Conservation (phyloP, 2,329 filamentous ascomycete species). For the Nothopassalora personata region DNA sequence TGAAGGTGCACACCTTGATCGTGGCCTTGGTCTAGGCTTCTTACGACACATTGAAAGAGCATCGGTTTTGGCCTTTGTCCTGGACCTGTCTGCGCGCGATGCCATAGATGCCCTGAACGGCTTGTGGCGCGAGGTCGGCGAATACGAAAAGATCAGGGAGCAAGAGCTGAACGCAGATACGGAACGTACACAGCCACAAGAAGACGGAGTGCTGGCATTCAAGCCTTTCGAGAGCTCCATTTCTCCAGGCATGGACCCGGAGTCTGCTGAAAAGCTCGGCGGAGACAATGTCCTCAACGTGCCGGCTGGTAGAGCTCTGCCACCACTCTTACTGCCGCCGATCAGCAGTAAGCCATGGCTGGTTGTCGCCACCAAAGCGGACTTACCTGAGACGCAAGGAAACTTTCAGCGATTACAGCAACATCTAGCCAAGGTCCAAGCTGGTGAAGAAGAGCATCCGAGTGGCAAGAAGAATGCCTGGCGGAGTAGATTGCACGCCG, state of each 20-base stretch:
- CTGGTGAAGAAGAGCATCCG: conserved; percentile 63
- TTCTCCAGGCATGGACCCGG: conserved; percentile 25
- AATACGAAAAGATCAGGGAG: conserved; percentile 78
- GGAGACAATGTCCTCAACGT: conserved; percentile 24
- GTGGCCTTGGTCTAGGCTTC: conserved; percentile 85
- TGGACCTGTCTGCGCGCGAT: conserved; percentile 76
- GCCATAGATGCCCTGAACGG: conserved; percentile 72
- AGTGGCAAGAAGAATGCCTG: conserved; percentile 61
- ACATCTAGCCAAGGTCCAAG: conserved; percentile 65
- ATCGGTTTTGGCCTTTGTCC: conserved; percentile 84
- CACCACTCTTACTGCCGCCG: conserved; percentile 53
- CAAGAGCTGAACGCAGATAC: conserved; percentile 62
- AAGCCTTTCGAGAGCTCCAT: conserved; percentile 43
- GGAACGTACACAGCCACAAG: conserved; percentile 47
- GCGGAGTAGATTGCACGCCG: conserved; percentile 53
- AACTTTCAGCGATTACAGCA: conserved; percentile 66
- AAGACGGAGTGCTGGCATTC: conserved; percentile 38
- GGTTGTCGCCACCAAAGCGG: conserved; percentile 89
- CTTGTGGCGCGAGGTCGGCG: conserved; percentile 83
- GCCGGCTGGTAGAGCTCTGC: conserved; percentile 32
- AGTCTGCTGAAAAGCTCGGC: conserved; percentile 14
- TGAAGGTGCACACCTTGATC: conserved; percentile 85
- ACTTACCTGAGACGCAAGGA: conserved; percentile 69
- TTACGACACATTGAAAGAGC: conserved; percentile 91
- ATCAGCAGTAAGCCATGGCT: conserved; percentile 97